Evolutionary conservation across 148 eudicot species (phyloP), one percentile per base, ranked within the genome.

Genomic region (Fagopyrum tataricum): DNA sequence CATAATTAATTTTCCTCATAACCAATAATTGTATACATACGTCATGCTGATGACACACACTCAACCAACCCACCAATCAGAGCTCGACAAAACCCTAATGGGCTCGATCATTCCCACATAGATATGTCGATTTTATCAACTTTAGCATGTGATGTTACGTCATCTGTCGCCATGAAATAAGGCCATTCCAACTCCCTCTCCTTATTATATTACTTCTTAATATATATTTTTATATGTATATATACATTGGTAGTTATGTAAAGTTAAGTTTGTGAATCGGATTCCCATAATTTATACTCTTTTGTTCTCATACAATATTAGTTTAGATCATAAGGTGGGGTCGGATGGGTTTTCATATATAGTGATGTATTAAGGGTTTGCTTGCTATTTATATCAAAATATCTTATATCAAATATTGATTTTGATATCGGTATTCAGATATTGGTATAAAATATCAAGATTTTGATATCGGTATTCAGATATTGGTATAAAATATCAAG

Each of bases 31-130:
- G 39, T 59, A 24, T 59, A 11, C 5, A 4, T 23, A 59, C 26
- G 20, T 11, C 23, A 14, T 24, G 21, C 39, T 59, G 66, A 39
- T 59, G 39, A 21, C 15, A 21, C 39, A 59, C 66, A 59, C 14
- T 23, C 66, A 59, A 59, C 31, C 66, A 59, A 59, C 12, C 14
- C 14, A 59, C 66, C 66, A 59, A 59, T 59, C 66, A 59, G 4
- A 59, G 15, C 14, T 59, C 24, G 66, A 59, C 66, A 59, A 59
- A 5, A 37, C 3, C 66, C 17, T 24, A 24, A 24, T 59, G 66
- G 9, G 66, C 23, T 15, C 26, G 39, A 23, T 59, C 21, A 5
- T 59, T 59, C 26, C 40, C 9, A 55, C 21, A 4, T 24, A 10
- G 11, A 59, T 23, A 15, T 59, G 11, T 11, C 5, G 39, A 24